Evolutionary conservation across 176 grass and related monocot genomes (phyloP).

Genomic region (Triticum monococcum): DNA sequence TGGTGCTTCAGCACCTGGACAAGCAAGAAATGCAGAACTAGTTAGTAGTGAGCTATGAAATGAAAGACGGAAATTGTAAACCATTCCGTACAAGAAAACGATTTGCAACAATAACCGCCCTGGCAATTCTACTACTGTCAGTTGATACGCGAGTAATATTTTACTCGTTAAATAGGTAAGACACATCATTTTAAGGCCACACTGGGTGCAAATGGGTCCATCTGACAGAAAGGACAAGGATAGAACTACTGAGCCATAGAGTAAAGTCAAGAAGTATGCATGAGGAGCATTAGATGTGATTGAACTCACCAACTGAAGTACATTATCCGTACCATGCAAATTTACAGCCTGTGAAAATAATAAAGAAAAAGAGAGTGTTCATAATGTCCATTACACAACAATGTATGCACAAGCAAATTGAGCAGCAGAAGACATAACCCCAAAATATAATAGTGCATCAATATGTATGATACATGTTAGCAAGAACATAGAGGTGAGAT

Average conservation of each 20-base stretch:
- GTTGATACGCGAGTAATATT: not conserved
- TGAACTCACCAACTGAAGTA: constrained; percentile 79
- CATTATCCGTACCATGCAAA: constrained; percentile 45
- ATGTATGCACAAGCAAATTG: not conserved
- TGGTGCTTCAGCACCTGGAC: constrained; percentile 81
- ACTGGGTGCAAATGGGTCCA: not conserved
- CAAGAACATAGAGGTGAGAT: not conserved
- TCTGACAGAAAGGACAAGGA: not conserved
- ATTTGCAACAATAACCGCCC: not conserved
- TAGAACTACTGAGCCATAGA: not conserved
- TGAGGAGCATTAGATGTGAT: not conserved
- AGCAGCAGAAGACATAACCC: not conserved
- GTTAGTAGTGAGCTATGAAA: constrained; percentile 14
- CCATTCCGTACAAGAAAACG: not conserved
- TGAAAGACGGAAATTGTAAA: not conserved
- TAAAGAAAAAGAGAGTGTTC: not conserved
- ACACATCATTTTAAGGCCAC: not conserved
- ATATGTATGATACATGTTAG: not conserved
- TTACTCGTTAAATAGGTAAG: not conserved
- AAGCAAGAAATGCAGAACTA: constrained; percentile 14
- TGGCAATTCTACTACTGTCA: not conserved
- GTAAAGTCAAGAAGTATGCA: not conserved
- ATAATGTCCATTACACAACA: not conserved
- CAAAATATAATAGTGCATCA: not conserved
- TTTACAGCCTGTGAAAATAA: constrained; percentile 55